Base-by-base conservation (phyloP, 495 filamentous ascomycete genomes). In the Podospora didyma region DNA sequence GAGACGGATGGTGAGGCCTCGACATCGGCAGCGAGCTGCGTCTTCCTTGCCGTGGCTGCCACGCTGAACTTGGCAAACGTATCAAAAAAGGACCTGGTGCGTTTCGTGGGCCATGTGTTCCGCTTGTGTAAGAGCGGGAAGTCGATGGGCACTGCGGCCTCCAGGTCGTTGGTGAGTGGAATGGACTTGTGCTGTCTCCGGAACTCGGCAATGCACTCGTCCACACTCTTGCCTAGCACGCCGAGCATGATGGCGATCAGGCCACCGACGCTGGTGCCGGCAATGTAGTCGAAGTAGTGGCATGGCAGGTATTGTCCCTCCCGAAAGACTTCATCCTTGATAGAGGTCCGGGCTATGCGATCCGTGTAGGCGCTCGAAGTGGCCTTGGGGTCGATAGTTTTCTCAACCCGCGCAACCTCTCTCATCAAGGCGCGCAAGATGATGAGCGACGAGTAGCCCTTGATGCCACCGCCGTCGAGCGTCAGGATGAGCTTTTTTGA, bases 301-400 rank as follows among this genome's bases (percentile, higher is more conserved):
- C 74, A 80, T 9, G 79, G 80, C 46, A 80, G 71, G 21, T 75
- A 75, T 23, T 75, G 65, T 19, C 72, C 70, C 14, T 74, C 62
- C 22, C 60, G 61, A 19, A 75, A 68, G 34, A 81, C 66, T 0
- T 57, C 63, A 37, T 71, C 68, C 69, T 84, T 79, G 21, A 86
- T 67, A 19, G 46, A 21, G 12, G 63, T 54, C 16, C 54, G 46
- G 0, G 54, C 52, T 42, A 69, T 67, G 2, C 54, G 55, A 12
- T 54, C 56, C 7, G 68, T 68, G 26, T 67, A 54, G n/a, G 68
- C 66, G 47, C 62, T 65, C 0, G 62, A 68, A 1, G 44, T 22
- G 28, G 66, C 68, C 5, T 19, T 26, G 2, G 61, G 63, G 3
- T 58, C 46, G 9, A 62, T 50, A 4, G 37, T 51, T 35, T 62